Conservation (phyloP, 139 green algal species). For the Zygnema circumcarinatum region DNA sequence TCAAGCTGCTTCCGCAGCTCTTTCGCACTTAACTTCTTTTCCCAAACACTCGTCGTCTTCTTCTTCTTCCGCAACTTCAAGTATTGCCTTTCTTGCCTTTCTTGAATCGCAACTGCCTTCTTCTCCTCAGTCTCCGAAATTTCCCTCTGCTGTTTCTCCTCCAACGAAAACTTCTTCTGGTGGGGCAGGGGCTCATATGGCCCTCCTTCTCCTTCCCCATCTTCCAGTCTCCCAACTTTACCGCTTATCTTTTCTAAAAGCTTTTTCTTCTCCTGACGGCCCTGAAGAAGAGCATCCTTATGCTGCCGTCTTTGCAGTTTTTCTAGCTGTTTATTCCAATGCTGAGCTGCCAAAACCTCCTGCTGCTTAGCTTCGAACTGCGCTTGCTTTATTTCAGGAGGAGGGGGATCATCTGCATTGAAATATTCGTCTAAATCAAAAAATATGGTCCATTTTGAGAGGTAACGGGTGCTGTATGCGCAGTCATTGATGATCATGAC, state of each 20-base stretch:
- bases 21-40: neutral
- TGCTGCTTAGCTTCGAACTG: neutral
- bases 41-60: neutral
- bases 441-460: constrained; percentile 41
- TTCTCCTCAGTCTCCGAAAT: constrained; percentile 22
- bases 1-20: constrained; percentile 14
- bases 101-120: neutral
- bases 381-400: neutral
- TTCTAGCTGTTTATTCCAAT: constrained; percentile 21
- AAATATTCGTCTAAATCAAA: constrained; percentile 50
- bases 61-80: constrained; percentile 5
- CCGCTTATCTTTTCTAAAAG: neutral
- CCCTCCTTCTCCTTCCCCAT: neutral
- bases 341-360: neutral
- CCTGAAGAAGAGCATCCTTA: neutral
- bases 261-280: neutral
- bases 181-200: neutral
- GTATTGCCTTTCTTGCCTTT: neutral
- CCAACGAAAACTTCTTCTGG: neutral
- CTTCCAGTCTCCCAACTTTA: neutral
- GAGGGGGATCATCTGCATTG: constrained; percentile 21
- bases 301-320: neutral
- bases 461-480: constrained; percentile 11
- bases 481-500: constrained; percentile 47
- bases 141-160: neutral